Evolutionary conservation across 1,284 basidiomycete genomes (phyloP), one percentile per base, ranked within the genome.

Genomic region (Puccinia triticina): DNA sequence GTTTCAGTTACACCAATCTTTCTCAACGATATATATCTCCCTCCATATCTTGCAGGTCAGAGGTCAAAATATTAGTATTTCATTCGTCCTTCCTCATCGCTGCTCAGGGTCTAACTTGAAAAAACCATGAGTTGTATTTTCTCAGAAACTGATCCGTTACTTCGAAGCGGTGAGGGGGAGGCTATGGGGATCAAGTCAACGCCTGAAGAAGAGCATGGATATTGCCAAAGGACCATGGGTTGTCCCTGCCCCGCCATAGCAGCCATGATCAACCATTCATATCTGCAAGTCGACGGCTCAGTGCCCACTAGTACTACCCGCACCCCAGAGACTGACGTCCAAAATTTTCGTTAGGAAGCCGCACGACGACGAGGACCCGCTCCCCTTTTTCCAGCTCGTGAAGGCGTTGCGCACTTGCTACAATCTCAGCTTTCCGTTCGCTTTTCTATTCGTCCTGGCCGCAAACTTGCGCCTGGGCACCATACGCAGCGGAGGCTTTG

Each of bases 191-290:
- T 71, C 4, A 57, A 71, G 77, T 46, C 64, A 1, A 53, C 48
- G n/a, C 64, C 69, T 7, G 69, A 73, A 50, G 55, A 37, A 48
- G 59, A 72, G 21, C 78, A 81, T 74, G 50, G 32, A 11, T 81
- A 81, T 37, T 26, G 29, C 26, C 23, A 46, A 48, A 21, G 78
- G 43, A 29, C 14, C n/a, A 53, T 81, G 69, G 78, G 69, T 5
- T 81, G 69, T 61, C 78, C 78, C 57, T 81, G 78, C 29, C 78
- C 78, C 48, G 78, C 78, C 14, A 57, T 81, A 3, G 67, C 78
- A 7, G 34, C 78, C 5, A 81, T 81, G 78, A 81, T 81, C 40
- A 81, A 81, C 53, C 78, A 81, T 73, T 81, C 78, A 14, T 81
- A 81, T 50, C 18, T 81, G 78, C 69, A 64, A 81, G 78, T 50